phyloP scores from a whole-genome alignment of 371 early-diverging fungal species.

The Coemansia sp. region DNA sequence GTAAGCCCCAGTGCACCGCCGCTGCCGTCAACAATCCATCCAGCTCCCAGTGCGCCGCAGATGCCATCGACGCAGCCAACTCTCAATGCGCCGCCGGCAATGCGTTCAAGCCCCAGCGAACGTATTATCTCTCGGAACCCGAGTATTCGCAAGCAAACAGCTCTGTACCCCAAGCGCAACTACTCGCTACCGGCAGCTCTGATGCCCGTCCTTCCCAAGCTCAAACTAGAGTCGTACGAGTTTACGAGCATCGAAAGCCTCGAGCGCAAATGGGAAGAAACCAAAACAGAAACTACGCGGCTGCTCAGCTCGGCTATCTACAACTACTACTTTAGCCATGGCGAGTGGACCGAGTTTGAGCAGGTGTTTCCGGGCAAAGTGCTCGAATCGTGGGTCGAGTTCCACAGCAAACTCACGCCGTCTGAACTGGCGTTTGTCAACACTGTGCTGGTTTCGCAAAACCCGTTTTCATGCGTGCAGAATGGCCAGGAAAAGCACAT shows the following conservation, averaged over 20 bases:
- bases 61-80: not conserved
- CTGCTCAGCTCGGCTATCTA: slow-evolving; percentile 50
- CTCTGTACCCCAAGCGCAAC: slow-evolving; percentile 34
- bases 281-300: slow-evolving; percentile 42
- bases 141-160: slow-evolving; percentile 2
- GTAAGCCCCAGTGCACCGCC: not conserved
- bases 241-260: slow-evolving; percentile 48
- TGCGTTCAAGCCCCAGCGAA: not conserved
- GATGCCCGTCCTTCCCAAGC: slow-evolving; percentile 10
- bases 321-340: slow-evolving; percentile 50
- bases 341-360: slow-evolving; percentile 46
- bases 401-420: slow-evolving; percentile 28
- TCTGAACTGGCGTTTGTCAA: slow-evolving; percentile 34
- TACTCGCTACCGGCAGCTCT: slow-evolving; percentile 38
- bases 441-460: slow-evolving; percentile 44
- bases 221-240: slow-evolving; percentile 42
- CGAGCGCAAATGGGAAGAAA: slow-evolving; percentile 45
- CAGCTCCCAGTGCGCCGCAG: not conserved
- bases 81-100: not conserved
- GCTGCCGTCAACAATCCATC: not conserved
- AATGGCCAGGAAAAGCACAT: slow-evolving; percentile 36
- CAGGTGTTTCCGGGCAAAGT: slow-evolving; percentile 43
- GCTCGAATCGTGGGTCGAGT: slow-evolving; percentile 41
- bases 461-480: slow-evolving; percentile 35
- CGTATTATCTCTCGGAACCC: not conserved